A percentile compares a stretch with the other conserved stretches of the same genome.
Evolutionary conservation across 345 rosid species (phyloP).

Genomic region (Arabis hirsuta): DNA sequence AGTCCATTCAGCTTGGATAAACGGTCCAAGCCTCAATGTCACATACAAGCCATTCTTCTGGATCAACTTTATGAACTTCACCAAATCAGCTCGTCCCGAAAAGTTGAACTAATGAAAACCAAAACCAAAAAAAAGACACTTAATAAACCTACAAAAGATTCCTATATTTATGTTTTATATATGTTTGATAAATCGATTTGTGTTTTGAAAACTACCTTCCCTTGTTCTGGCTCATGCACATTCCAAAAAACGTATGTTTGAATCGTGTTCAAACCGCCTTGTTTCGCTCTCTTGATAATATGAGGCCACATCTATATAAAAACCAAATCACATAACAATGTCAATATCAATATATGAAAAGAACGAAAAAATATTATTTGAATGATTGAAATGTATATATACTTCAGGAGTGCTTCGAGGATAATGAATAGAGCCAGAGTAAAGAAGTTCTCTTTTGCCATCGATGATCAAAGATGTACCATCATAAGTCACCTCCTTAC

Average conservation of each 20-base stretch:
- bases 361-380: background rate
- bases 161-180: background rate
- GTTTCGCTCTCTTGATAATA: conserved; percentile 46
- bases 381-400: background rate
- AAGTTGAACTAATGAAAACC: conserved; percentile 57
- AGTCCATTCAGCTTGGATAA: conserved; percentile 96
- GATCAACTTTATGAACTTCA: conserved; percentile 70
- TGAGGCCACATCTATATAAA: conserved; percentile 50
- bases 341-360: background rate
- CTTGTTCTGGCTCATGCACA: conserved; percentile 56
- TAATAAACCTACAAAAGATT: background rate
- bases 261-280: conserved; percentile 65
- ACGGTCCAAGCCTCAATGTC: conserved; percentile 81
- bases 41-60: conserved; percentile 63
- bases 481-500: conserved; percentile 37
- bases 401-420: conserved; percentile 44
- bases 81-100: conserved; percentile 70
- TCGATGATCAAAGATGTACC: conserved; percentile 37
- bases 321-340: conserved; percentile 4
- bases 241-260: conserved; percentile 86
- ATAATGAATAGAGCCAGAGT: conserved; percentile 44
- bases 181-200: background rate
- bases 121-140: background rate
- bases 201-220: conserved; percentile 37
- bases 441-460: conserved; percentile 43